Conservation (phyloP, 192 early-diverging fungal genomes). For the Lobosporangium transversale region DNA sequence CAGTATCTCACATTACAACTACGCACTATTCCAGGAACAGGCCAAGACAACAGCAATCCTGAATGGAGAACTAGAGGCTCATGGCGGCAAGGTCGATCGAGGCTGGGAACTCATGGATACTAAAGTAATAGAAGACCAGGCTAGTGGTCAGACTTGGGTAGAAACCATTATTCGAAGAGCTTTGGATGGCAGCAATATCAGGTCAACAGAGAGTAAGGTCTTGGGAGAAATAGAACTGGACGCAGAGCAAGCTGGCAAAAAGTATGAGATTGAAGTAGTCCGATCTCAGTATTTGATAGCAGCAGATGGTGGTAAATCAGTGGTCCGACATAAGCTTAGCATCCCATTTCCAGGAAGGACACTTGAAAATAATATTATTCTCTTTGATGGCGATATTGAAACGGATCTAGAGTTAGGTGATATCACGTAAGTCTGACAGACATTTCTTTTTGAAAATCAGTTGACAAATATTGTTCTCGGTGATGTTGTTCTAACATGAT, state of each 20-base stretch:
- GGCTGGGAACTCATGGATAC: constrained; percentile 50
- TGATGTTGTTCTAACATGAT: not conserved
- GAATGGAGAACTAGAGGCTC: constrained; percentile 21
- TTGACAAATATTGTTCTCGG: not conserved
- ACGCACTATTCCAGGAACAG: constrained; percentile 41
- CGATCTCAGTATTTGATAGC: constrained; percentile 40
- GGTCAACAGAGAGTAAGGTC: constrained; percentile 21
- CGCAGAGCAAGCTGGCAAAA: constrained; percentile 18
- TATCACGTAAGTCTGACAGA: constrained; percentile 31
- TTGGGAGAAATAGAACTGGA: constrained; percentile 36
- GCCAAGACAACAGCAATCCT: constrained; percentile 29
- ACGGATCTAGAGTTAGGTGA: constrained; percentile 16
- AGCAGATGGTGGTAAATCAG: constrained; percentile 44
- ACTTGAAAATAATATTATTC: constrained; percentile 29
- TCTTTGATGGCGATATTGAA: constrained; percentile 37
- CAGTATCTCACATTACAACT: constrained; percentile 46
- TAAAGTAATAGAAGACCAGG: constrained; percentile 22
- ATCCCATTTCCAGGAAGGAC: constrained; percentile 37
- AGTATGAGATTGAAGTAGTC: constrained; percentile 22
- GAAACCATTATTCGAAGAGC: constrained; percentile 40
- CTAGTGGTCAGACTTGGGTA: constrained; percentile 10
- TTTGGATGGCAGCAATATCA: constrained; percentile 26
- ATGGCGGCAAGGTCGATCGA: constrained; percentile 22
- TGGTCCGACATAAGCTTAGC: constrained; percentile 44
- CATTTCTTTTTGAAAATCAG: not conserved